A percentile compares a stretch with the other conserved stretches of the same genome.
phyloP scores from a whole-genome alignment of 257 asterid genomes.

The Cordia subcordata region DNA sequence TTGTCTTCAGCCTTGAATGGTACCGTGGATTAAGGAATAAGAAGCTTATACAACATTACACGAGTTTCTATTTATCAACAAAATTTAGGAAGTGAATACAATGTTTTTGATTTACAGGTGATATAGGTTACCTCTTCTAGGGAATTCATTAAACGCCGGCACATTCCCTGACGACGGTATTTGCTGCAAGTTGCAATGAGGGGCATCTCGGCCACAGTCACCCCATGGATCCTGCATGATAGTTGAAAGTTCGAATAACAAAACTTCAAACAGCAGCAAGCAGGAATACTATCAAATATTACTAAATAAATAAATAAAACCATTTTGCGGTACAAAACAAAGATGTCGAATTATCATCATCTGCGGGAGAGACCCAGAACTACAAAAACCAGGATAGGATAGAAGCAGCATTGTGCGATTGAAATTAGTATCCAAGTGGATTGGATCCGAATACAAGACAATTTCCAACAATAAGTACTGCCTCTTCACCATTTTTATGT shows the following conservation, averaged over 20 bases:
- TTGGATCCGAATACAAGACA: no score
- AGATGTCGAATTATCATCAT: background rate
- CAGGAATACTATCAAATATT: background rate
- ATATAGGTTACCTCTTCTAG: slow-evolving; percentile 61
- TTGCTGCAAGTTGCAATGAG: slow-evolving; percentile 91
- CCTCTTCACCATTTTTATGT: no score
- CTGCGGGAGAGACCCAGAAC: background rate
- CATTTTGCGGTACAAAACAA: background rate
- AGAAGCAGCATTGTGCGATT: no score
- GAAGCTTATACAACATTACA: background rate
- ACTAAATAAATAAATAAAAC: background rate
- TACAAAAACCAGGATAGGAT: background rate
- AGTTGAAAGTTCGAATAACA: slow-evolving; percentile 6
- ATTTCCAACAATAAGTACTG: no score
- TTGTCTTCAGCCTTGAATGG: no score
- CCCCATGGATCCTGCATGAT: slow-evolving; percentile 78
- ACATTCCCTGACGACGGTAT: slow-evolving; percentile 93
- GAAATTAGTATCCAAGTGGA: no score
- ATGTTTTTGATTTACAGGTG: background rate
- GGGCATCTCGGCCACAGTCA: slow-evolving; percentile 91
- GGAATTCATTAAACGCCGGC: slow-evolving; percentile 72
- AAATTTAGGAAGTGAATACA: background rate
- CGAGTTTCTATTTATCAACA: background rate
- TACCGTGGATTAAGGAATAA: background rate
- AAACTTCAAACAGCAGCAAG: background rate